Evolutionary conservation across 108 stramenopile species (phyloP).

Genomic region (Epipyxis sp.): DNA sequence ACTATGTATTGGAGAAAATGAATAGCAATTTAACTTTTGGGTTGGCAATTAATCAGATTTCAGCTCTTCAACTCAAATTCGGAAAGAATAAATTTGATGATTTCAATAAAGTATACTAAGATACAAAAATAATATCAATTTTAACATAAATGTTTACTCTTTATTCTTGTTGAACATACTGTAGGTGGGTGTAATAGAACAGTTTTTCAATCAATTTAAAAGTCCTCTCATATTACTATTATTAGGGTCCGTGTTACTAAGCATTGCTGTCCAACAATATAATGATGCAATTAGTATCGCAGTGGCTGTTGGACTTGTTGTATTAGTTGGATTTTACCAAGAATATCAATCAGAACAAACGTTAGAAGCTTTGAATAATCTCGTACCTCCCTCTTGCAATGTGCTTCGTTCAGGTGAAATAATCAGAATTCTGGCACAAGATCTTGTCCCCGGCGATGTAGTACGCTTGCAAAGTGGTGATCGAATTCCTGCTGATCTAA

Average conservation of each 20-base stretch:
- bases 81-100: too few relatives aligned
- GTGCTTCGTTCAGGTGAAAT: conserved; percentile 75
- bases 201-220: conserved; percentile 73
- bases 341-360: conserved; percentile 81
- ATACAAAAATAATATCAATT: too few relatives aligned
- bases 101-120: too few relatives aligned
- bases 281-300: conserved; percentile 88
- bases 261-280: conserved; percentile 69
- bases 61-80: too few relatives aligned
- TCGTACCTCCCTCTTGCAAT: conserved; percentile 78
- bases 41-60: too few relatives aligned
- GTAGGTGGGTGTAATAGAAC: too few relatives aligned
- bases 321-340: conserved; percentile 85
- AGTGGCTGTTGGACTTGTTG: conserved; percentile 80
- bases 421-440: conserved; percentile 65
- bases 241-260: conserved; percentile 73
- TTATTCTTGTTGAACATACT: too few relatives aligned
- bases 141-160: too few relatives aligned
- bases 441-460: conserved; percentile 75
- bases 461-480: conserved; percentile 70
- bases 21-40: too few relatives aligned
- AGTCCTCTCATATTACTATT: conserved; percentile 90
- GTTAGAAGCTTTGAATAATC: conserved; percentile 73
- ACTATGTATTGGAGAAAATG: too few relatives aligned
- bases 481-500: conserved; percentile 78